A percentile compares a stretch with the other conserved stretches of the same genome.
phyloP scores from a whole-genome alignment of 108 stramenopile species.

The Schizochytrium sp. region DNA sequence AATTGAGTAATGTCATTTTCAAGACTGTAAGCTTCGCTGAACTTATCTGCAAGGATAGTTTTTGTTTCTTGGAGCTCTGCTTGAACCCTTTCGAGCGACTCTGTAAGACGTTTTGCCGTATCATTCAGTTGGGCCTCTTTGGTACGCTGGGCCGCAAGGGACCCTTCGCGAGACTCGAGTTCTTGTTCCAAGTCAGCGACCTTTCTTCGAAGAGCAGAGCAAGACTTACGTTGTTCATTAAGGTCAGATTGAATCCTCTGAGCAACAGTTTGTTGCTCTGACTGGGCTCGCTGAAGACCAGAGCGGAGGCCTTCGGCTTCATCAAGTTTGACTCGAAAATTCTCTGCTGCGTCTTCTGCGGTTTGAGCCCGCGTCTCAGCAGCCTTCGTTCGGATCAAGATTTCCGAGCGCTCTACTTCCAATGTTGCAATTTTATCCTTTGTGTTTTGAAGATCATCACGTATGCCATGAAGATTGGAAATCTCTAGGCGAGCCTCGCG shows the following conservation, averaged over 20 bases:
- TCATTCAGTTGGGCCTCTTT: background rate
- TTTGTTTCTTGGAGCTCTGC: background rate
- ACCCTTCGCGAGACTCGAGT: background rate
- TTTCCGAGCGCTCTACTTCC: background rate
- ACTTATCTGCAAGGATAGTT: background rate
- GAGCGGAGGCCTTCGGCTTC: background rate
- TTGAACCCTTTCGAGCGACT: background rate
- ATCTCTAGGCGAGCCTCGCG: background rate
- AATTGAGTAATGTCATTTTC: background rate
- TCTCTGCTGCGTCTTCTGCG: background rate
- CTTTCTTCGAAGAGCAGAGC: background rate
- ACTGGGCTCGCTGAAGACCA: constrained; percentile 6
- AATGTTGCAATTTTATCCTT: background rate
- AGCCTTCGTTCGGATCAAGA: background rate
- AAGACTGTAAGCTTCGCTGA: background rate
- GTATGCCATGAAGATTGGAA: background rate
- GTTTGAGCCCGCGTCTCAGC: background rate
- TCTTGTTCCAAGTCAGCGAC: background rate
- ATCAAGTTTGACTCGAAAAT: background rate
- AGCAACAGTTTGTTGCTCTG: background rate
- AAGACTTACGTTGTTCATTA: background rate
- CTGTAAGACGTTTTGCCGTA: background rate
- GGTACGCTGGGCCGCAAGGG: background rate
- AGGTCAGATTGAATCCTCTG: constrained; percentile 6
- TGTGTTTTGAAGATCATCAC: background rate